Base-by-base conservation (phyloP, 305 asterid genomes). In the Solanum aculeatissimum region DNA sequence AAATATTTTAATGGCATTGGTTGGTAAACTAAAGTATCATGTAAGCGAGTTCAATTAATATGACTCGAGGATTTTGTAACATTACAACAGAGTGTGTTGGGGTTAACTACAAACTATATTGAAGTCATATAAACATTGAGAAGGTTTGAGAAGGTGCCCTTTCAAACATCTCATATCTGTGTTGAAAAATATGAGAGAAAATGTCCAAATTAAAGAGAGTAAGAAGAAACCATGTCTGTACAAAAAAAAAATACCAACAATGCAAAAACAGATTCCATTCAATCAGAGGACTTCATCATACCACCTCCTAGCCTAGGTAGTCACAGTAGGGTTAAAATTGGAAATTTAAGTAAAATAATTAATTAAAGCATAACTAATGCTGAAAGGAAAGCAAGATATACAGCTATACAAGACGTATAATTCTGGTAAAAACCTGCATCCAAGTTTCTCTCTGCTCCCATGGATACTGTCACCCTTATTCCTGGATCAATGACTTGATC, bases 381-480 rank as follows among this genome's bases (percentile, higher is more conserved):
- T 72, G 58, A 72, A 27, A 45, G 38, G 81, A 72, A 43, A 75
- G 27, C 62, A 75, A 49, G 82, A 9, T 49, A 47, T 27, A 49
- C 63, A 25, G 82, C 18, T 29, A 27, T 75, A 29, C 9, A 75
- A 27, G 45, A 15, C 2, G 7, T 82, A 53, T 42, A 35, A 40
- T 49, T 82, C 66, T 1, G 63, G 2, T 86, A 94, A 19, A 25
- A 51, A 75, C 99, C 97, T 87, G 93, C 82, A 86, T 92, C 96
- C 54, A 93, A 90, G 81, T 89, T 89, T 82, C 98, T 98, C 63
- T 92, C 88, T 69, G 92, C 86, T 84, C 98, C 98, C 98, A 93
- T 94, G 65, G 94, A 95, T 77, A 97, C 98, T 21, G 99, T 97
- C 60, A 95, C 98, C 90, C 99, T 93, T 90, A 19, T 91, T 57